Evolutionary conservation across 768 basidiomycete genomes (phyloP), one percentile per base, ranked within the genome.

Genomic region (Xerocomellus dryophilus): DNA sequence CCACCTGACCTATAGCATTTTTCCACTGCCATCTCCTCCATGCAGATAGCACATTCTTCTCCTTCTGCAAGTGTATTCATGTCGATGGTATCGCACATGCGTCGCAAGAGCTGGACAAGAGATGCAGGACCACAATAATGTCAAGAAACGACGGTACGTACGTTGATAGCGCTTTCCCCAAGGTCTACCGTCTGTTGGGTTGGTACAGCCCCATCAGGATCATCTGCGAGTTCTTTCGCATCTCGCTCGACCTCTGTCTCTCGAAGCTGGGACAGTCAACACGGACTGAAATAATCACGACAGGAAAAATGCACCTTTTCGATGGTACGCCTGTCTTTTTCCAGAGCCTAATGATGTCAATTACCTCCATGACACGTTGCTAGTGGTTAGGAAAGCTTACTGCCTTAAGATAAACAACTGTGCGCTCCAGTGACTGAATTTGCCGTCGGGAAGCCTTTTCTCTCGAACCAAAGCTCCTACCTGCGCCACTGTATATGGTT

Each of bases 1-100:
- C 48, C n/a, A 40, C 20, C 54, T 53, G 41, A 64, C 64, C 64
- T 58, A 25, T 66, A 58, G 10, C 56, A 64, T 18, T 64, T 61
- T 40, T 5, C 43, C 23, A 49, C 50, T 27, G 7, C 11, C 61
- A 61, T 66, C 3, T 34, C 43, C 9, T 64, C 54, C 50, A 63
- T 52, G 38, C 61, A 66, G 23, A 66, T 18, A 23, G 54, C 56
- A 27, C 58, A 66, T 50, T 59, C 59, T 44, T 65, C 64, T 40
- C 27, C 53, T 34, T 63, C 59, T 25, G 44, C 64, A 38, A 65
- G 49, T 18, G 61, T 54, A 25, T 64, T 66, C 58, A 58, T 65
- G 34, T 54, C 61, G 15, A 61, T 54, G 41, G 50, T 46, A n/a
- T 64, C 51, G 21, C 56, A 61, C 34, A 58, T 15, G 21, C n/a